phyloP scores from a whole-genome alignment of 495 filamentous ascomycete species.

The Penicillium desertorum region DNA sequence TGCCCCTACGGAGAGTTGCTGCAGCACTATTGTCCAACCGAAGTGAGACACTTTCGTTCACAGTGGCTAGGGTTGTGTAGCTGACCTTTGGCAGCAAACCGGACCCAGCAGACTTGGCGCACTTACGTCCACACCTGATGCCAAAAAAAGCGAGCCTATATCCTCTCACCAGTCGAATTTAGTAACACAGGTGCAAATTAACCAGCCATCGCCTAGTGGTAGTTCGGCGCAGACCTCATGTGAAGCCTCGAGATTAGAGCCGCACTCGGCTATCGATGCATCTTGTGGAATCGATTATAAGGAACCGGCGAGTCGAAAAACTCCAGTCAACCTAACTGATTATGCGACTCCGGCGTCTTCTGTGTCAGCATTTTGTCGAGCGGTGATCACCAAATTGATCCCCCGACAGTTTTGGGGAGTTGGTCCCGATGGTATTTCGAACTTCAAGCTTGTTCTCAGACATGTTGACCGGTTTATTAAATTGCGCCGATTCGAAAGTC shows the following conservation, averaged over 20 bases:
- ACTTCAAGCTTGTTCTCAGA: conserved; percentile 58
- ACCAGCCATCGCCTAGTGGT: conserved; percentile 6
- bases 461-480: conserved; percentile 75
- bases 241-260: neutral
- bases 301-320: conserved; percentile 1
- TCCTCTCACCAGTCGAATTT: conserved; percentile 27
- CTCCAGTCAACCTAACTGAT: conserved; percentile 55
- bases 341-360: conserved; percentile 67
- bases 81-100: conserved; percentile 26
- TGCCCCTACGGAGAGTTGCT: conserved; percentile 78
- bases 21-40: conserved; percentile 72
- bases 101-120: conserved; percentile 34
- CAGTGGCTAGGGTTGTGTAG: neutral
- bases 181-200: conserved; percentile 32
- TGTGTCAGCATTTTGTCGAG: conserved; percentile 86
- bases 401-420: conserved; percentile 74
- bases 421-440: conserved; percentile 51
- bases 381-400: conserved; percentile 70
- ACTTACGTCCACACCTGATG: conserved; percentile 9
- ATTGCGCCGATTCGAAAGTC: conserved; percentile 75
- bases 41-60: conserved; percentile 36
- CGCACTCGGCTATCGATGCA: neutral
- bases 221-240: neutral
- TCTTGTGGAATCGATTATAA: neutral
- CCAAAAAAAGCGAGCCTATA: conserved; percentile 3